Percentiles rank a stretch among this genome's conserved stretches.
These are phyloP conservation scores for Peniophora sp. DNA, from an alignment of 1,284 basidiomycete genomes.

Conservation along the genomic window DNA sequence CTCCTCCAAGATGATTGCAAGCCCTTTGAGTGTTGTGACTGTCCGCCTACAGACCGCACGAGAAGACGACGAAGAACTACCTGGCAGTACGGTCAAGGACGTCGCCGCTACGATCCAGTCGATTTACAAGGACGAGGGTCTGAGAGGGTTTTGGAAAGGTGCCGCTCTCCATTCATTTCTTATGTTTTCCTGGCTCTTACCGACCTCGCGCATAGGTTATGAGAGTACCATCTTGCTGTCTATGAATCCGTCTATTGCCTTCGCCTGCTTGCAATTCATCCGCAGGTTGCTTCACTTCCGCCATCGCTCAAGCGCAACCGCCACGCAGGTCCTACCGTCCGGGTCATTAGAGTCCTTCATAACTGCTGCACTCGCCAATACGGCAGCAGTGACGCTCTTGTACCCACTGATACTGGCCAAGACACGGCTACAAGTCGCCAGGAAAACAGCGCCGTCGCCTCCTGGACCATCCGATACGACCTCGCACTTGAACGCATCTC, in stretches of 20 bases:
- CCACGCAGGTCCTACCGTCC: conserved; percentile 23
- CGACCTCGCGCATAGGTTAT: too few species aligned
- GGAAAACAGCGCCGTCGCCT: conserved; percentile 1
- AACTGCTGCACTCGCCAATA: conserved; percentile 41
- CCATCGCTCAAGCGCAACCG: conserved; percentile 8
- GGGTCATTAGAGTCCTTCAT: conserved; percentile 35
- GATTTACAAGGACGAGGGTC: conserved; percentile 39
- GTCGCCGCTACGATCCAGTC: conserved; percentile 24
- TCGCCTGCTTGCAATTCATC: conserved; percentile 15
- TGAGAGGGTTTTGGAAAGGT: conserved; percentile 52
- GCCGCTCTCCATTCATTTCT: conserved; percentile 3
- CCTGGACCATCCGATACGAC: not conserved
- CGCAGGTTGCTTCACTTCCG: conserved; percentile 17
- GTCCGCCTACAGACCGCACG: conserved; percentile 38
- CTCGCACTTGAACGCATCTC: conserved; percentile 1
- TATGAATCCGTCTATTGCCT: conserved; percentile 48
- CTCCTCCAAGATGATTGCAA: conserved; percentile 43
- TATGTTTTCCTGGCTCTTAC: not conserved
- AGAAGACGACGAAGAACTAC: conserved; percentile 19
- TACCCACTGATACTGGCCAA: conserved; percentile 54
- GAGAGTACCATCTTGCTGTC: conserved; percentile 39
- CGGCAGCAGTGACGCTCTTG: conserved; percentile 31
- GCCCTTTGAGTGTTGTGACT: conserved; percentile 44
- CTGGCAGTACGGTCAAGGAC: conserved; percentile 7
- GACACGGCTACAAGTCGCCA: conserved; percentile 39